A percentile compares a stretch with the other conserved stretches of the same genome.
Evolutionary conservation across 192 early-diverging fungal species (phyloP).

Genomic region (Coemansia umbellata): DNA sequence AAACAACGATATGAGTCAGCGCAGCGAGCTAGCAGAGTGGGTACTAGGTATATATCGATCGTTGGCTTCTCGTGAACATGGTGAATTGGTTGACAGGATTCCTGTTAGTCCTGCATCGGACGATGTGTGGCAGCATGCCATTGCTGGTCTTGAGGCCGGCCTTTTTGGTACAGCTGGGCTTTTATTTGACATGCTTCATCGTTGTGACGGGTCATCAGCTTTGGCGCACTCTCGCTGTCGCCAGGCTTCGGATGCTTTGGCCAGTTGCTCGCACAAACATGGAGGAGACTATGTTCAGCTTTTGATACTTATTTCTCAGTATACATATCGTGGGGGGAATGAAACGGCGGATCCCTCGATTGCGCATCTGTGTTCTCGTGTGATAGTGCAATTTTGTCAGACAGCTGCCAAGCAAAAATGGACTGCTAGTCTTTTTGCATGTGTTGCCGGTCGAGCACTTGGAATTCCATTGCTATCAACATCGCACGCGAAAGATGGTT

Average conservation of each 20-base stretch:
- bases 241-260: conserved; percentile 31
- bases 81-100: too few relatives aligned
- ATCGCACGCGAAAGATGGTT: not conserved
- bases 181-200: conserved; percentile 18
- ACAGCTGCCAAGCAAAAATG: conserved; percentile 15
- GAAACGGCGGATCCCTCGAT: conserved; percentile 3
- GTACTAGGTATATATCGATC: conserved; percentile 23
- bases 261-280: not conserved
- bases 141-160: conserved; percentile 29
- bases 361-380: not conserved
- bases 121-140: conserved; percentile 31
- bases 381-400: conserved; percentile 20
- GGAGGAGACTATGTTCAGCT: conserved; percentile 13
- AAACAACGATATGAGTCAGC: conserved; percentile 25
- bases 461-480: not conserved
- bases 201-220: not conserved
- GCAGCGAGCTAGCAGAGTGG: conserved; percentile 30
- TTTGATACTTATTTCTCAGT: conserved; percentile 22
- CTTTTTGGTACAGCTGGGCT: conserved; percentile 29
- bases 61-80: conserved; percentile 2
- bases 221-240: conserved; percentile 19
- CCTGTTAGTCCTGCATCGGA: not conserved
- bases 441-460: not conserved
- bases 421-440: conserved; percentile 22
- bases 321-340: conserved; percentile 1